Evolutionary conservation across 2,329 filamentous ascomycete genomes (phyloP).

Genomic region (Exutisphaerella laricina): DNA sequence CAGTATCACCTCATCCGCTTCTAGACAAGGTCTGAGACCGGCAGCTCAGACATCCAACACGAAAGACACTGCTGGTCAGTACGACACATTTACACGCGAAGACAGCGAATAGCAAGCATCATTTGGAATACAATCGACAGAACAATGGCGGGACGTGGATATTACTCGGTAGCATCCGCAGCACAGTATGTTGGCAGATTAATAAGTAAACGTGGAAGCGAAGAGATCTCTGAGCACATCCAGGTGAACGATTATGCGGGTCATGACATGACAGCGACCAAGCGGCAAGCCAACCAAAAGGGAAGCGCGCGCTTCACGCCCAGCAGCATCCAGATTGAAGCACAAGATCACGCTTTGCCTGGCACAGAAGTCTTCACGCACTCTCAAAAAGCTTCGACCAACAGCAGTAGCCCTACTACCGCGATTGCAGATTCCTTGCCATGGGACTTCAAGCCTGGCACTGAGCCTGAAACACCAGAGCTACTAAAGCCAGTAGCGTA

Average conservation of each 20-base stretch:
- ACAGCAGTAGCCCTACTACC: constrained; percentile 8
- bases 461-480: neutral
- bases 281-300: constrained; percentile 6
- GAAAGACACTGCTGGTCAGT: constrained; percentile 19
- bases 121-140: constrained; percentile 1
- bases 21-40: constrained; percentile 17
- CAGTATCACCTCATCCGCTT: constrained; percentile 4
- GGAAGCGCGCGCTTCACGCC: constrained; percentile 17
- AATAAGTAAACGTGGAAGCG: neutral
- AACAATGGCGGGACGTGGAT: constrained; percentile 2
- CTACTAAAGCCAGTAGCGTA: constrained; percentile 3
- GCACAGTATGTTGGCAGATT: constrained; percentile 1
- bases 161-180: constrained; percentile 8
- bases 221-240: neutral
- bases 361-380: constrained; percentile 18
- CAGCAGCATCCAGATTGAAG: constrained; percentile 6
- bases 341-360: constrained; percentile 3
- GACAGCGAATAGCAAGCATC: constrained; percentile 7
- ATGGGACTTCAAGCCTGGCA: constrained; percentile 2
- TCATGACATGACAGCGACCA: too few relatives aligned
- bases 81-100: constrained; percentile 6
- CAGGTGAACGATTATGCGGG: constrained; percentile 1
- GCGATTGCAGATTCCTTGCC: constrained; percentile 9
- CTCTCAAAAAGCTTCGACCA: constrained; percentile 14
- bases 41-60: constrained; percentile 2